Evolutionary conservation across 2,329 filamentous ascomycete genomes (phyloP), one percentile per base, ranked within the genome.

Genomic region (Dothideomycetes sp.): DNA sequence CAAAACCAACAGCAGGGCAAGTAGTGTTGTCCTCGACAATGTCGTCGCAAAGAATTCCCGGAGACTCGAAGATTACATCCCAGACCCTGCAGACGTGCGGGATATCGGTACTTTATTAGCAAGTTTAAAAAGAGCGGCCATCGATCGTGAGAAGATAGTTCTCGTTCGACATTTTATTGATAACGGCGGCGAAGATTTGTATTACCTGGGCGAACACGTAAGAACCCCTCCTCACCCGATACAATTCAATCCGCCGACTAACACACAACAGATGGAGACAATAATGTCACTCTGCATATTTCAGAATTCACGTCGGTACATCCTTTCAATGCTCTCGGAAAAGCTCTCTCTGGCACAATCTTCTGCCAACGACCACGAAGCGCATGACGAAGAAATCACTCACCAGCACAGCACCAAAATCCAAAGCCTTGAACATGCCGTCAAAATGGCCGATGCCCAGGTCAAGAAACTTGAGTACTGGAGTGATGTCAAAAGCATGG

Each of bases 71-170:
- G 67, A 73, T 5, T 62, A 67, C 13, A 64, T 70, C 40, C 42
- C 52, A 47, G 60, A 66, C 23, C 51, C 56, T 1, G 74, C 76
- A 42, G 75, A 80, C 33, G 72, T 80, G 36, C 66, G 65, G 4
- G 74, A 85, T 53, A 74, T 86, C 13, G 74, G 78, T 4, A 75
- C 76, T 3, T 66, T 98, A 18, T 71, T 94, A 65, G 64, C 62
- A 16, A 73, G 76, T 2, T 61, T 98, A 41, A 81, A 79, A 47
- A 65, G 64, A 27, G 77, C 82, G 5, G 74, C 79, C 6, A 85
- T 98, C 50, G 91, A 98, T 57, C 76, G 91, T 23, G 89, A 96
- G 64, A 96, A 91, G 65, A 78, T 93, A 44, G 81, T 89, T 46
- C 80, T 82, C 0, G 73, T 95, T 16, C 78, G 82, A 52, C 83